These are phyloP conservation scores for Gaeumannomyces sp. DNA, from an alignment of 2,329 filamentous ascomycete species.

Conservation along the genomic window DNA sequence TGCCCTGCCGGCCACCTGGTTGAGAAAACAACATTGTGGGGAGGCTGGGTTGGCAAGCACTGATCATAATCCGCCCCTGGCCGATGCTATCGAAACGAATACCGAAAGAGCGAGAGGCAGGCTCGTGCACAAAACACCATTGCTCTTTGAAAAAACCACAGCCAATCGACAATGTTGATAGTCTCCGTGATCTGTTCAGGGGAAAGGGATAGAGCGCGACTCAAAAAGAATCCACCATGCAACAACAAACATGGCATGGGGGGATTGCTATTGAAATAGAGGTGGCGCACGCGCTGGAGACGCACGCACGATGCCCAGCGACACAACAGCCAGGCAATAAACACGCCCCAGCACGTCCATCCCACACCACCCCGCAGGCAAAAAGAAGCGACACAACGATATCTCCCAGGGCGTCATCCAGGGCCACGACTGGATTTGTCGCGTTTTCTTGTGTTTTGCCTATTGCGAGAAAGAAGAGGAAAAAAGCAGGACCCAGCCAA, in stretches of 20 bases:
- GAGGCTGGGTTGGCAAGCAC: not conserved
- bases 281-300: not conserved
- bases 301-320: not conserved
- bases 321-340: not conserved
- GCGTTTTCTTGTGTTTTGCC: not conserved
- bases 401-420: no score
- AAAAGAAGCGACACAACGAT: not conserved
- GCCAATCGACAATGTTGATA: constrained; percentile 3
- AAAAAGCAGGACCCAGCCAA: not conserved
- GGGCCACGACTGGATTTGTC: not conserved
- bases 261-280: no score
- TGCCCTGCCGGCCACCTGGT: no score
- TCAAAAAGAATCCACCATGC: not conserved
- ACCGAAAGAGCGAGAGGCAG: not conserved
- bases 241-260: not conserved
- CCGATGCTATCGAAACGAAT: not conserved
- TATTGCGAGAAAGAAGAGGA: not conserved
- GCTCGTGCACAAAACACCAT: not conserved
- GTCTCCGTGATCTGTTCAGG: not conserved
- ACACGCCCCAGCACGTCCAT: not conserved
- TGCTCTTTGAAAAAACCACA: not conserved
- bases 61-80: not conserved
- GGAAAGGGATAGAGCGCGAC: not conserved
- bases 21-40: not conserved
- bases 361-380: not conserved